phyloP scores from a whole-genome alignment of 1,284 basidiomycete species.

The Ceratobasidium sp. region DNA sequence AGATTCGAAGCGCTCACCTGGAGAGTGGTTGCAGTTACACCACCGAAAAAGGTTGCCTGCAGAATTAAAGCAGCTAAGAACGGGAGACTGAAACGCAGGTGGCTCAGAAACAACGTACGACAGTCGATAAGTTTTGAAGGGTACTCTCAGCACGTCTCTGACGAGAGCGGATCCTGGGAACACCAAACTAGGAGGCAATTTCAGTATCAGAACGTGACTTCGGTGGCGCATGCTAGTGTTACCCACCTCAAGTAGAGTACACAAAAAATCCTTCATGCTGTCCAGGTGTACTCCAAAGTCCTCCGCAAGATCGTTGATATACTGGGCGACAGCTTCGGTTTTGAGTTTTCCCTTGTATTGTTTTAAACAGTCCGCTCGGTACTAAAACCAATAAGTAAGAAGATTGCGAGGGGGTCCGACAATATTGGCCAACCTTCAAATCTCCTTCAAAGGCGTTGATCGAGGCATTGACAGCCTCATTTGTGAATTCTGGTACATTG shows the following conservation, averaged over 20 bases:
- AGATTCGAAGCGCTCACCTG: constrained; percentile 43
- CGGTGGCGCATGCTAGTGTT: too few species aligned
- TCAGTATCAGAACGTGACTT: too few species aligned
- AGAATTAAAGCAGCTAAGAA: neutral
- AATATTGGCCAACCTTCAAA: constrained; percentile 64
- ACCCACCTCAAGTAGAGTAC: constrained; percentile 80
- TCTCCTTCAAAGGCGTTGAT: constrained; percentile 76
- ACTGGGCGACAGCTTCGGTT: constrained; percentile 77
- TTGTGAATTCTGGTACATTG: constrained; percentile 55
- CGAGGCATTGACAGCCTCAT: constrained; percentile 76
- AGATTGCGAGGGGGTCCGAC: neutral
- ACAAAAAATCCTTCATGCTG: constrained; percentile 71
- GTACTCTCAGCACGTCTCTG: constrained; percentile 79
- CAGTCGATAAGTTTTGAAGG: constrained; percentile 76
- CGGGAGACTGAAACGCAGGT: neutral
- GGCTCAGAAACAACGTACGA: constrained; percentile 52
- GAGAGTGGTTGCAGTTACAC: constrained; percentile 67
- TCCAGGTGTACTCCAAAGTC: constrained; percentile 79
- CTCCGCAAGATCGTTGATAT: constrained; percentile 74
- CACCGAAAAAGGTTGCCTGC: constrained; percentile 78
- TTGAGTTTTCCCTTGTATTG: constrained; percentile 76
- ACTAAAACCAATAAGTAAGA: constrained; percentile 57
- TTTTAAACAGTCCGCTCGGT: constrained; percentile 77
- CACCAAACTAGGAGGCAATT: constrained; percentile 68
- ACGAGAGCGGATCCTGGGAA: constrained; percentile 79